Base-by-base conservation (phyloP, 306 rosid species). In the Fragaria vesca region DNA sequence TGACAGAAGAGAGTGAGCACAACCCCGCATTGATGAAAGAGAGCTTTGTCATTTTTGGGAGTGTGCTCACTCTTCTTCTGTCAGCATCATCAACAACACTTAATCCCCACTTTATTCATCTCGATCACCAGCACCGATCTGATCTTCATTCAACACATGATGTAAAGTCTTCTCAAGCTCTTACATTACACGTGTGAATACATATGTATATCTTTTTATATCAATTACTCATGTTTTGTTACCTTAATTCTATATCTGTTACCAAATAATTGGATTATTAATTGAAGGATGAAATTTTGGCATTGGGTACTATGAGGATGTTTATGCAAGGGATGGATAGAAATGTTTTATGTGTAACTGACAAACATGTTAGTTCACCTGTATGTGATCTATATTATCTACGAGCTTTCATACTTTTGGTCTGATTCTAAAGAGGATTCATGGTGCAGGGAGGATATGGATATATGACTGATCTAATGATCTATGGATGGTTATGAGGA, bases 1-100 rank as follows among this genome's bases (percentile, higher is more conserved):
- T 93, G 98, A 91, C 94, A 93, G 98, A 93, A 93, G 98, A 93
- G 93, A 91, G 97, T 85, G 91, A 84, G 96, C 96, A 90, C 94
- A 91, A 86, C 86, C 98, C 91, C 63, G 26, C 82, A 85, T 83
- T 71, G 84, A 87, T 52, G 1, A 76, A 83, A 82, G 81, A 68
- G 73, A 75, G 81, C 71, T 87, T 90, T 86, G 84, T 67, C 78
- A 48, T 71, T 90, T 90, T 78, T 87, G 93, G 96, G 94, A 90
- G 86, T 91, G 26, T 93, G 88, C 94, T 85, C 54, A 77, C 93
- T 80, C 89, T 77, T 89, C 94, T 87, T 85, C 91, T 87, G 94
- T 84, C 96, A 91, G 12, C 91, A 79, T 81, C 87, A 48, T 38
- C 11, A 15, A 2, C 11, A 15, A 2, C 8, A n/a, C 28, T 20